Evolutionary conservation across 371 early-diverging fungal genomes (phyloP), one percentile per base, ranked within the genome.

Genomic region (Phascolomyces articulosus): DNA sequence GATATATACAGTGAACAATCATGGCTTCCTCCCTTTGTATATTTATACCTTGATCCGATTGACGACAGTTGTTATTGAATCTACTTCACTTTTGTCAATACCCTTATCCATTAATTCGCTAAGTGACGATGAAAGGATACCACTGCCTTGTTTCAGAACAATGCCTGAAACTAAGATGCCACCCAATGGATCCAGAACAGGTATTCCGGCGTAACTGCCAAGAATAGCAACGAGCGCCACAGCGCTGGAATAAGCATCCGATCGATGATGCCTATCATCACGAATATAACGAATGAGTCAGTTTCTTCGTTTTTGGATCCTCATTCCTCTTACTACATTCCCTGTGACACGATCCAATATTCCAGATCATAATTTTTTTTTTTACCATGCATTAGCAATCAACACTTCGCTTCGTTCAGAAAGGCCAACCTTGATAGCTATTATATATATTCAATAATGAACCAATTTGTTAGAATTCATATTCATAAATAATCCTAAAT

Each of bases 341-440:
- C n/a, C n/a, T n/a, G n/a, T n/a, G n/a, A n/a, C n/a, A n/a, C n/a
- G n/a, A n/a, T n/a, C n/a, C n/a, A n/a, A n/a, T n/a, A n/a, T n/a
- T n/a, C n/a, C n/a, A n/a, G n/a, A n/a, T n/a, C n/a, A n/a, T n/a
- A n/a, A n/a, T n/a, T n/a, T n/a, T n/a, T n/a, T n/a, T n/a, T n/a
- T n/a, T n/a, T 74, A 82, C 82, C 90, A 91, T 62, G 91, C 91
- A 68, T 91, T 91, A 13, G 91, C 90, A 26, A 91, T 72, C 29
- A 91, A 66, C 4, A 91, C 91, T 47, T 88, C 80, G 40, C 89
- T 88, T 44, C 82, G 72, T 61, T 85, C 84, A 23, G 78, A 73
- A 41, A 66, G 59, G 10, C 87, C 91, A 10, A 91, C 89, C 65
- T 84, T 86, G 72, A 87, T 78, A 20, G 90, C 83, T 84, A 15